A percentile compares a stretch with the other conserved stretches of the same genome.
Evolutionary conservation across 164 flowering plant genomes (phyloP).

Genomic region (Magnolia kwangsiensis): DNA sequence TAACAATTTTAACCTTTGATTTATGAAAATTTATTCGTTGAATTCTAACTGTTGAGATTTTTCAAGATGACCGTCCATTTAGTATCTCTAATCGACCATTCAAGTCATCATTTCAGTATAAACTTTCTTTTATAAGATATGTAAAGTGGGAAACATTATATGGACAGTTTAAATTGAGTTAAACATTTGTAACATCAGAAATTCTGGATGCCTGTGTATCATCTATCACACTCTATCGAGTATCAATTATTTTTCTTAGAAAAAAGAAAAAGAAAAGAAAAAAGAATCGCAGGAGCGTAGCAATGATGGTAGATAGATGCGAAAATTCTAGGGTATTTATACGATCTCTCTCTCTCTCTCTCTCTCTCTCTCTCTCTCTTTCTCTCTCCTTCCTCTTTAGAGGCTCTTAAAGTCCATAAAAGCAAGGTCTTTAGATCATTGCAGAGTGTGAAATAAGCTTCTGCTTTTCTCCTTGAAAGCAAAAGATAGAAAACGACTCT

Average conservation of each 20-base stretch:
- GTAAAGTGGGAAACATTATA: too few relatives aligned
- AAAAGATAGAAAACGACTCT: conserved; percentile 7
- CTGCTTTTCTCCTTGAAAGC: conserved; percentile 1
- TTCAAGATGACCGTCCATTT: too few relatives aligned
- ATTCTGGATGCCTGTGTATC: too few relatives aligned
- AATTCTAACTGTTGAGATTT: too few relatives aligned
- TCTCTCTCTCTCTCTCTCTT: background rate
- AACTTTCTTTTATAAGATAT: too few relatives aligned
- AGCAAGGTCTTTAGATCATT: conserved; percentile 6
- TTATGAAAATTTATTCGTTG: too few relatives aligned
- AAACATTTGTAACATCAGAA: too few relatives aligned
- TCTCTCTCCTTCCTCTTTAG: background rate
- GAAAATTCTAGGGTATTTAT: conserved; percentile 9
- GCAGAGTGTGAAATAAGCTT: conserved; percentile 12
- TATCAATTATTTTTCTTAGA: too few relatives aligned
- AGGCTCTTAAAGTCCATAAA: conserved; percentile 12
- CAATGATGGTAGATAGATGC: conserved; percentile 11
- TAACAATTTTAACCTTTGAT: too few relatives aligned
- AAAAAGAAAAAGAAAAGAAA: background rate
- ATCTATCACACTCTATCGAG: background rate
- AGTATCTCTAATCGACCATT: too few relatives aligned
- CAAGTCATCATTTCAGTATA: too few relatives aligned
- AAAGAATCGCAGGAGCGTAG: conserved; percentile 1
- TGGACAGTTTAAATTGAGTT: too few relatives aligned
- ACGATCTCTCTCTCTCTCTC: conserved; percentile 3